These are phyloP conservation scores for Lactarius evosmus DNA, from an alignment of 768 basidiomycete genomes.

Conservation along the genomic window DNA sequence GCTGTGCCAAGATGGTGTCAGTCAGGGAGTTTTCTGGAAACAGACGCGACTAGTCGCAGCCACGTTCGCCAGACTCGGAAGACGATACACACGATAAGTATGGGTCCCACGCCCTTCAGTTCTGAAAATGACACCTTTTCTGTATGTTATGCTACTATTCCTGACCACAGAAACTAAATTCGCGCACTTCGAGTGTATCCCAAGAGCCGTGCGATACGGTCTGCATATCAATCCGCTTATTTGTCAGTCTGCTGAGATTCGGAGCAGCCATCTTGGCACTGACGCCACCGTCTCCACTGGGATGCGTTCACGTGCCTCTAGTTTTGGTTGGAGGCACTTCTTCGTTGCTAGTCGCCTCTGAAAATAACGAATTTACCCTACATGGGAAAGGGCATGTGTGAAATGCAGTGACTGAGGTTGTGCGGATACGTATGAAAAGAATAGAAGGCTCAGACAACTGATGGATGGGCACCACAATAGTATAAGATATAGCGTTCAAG, in stretches of 20 bases:
- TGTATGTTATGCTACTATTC: too few relatives aligned
- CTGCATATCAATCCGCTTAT: too few relatives aligned
- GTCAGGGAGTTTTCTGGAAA: too few relatives aligned
- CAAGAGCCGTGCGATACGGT: too few relatives aligned
- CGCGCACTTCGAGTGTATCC: not conserved
- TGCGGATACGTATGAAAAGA: not conserved
- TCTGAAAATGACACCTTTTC: not conserved
- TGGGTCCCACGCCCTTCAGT: too few relatives aligned
- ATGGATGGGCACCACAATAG: not conserved
- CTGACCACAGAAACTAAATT: not conserved
- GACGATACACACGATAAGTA: too few relatives aligned
- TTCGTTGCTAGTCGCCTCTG: not conserved
- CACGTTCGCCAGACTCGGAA: too few relatives aligned
- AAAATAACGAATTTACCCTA: not conserved
- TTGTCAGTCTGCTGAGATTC: not conserved
- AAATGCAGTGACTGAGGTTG: not conserved
- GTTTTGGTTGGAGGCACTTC: not conserved
- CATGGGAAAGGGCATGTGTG: too few relatives aligned
- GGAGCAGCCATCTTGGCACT: not conserved
- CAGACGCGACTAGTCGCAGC: too few relatives aligned
- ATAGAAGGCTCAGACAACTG: not conserved
- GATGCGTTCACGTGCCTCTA: not conserved
- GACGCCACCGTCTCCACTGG: not conserved
- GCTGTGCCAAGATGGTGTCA: too few relatives aligned
- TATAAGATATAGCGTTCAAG: not conserved